Percentiles rank a stretch among this genome's conserved stretches.
Conservation (phyloP, 2,329 filamentous ascomycete species). For the Alternaria alternata region DNA sequence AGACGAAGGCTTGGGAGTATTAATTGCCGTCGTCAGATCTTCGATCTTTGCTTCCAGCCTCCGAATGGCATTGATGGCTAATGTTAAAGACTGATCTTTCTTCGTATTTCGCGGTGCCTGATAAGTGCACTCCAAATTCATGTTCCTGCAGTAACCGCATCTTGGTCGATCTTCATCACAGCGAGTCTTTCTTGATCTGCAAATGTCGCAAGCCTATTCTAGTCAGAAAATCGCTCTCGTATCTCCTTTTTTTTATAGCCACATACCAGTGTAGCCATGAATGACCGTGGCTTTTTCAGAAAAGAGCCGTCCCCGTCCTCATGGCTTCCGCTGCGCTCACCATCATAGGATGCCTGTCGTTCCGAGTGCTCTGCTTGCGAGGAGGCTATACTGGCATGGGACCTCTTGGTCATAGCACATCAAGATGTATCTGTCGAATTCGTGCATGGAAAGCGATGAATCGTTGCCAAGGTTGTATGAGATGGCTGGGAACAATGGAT, state of each 20-base stretch:
- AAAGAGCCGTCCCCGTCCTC: conserved; percentile 36
- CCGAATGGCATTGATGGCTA: conserved; percentile 64
- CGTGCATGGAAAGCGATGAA: conserved; percentile 10
- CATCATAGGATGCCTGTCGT: conserved; percentile 29
- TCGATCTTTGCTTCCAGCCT: conserved; percentile 63
- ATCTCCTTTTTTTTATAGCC: neutral
- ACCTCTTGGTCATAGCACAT: conserved; percentile 50
- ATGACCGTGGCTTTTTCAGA: conserved; percentile 46
- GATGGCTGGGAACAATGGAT: conserved; percentile 3
- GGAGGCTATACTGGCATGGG: conserved; percentile 32
- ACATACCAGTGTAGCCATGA: conserved; percentile 45
- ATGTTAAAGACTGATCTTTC: conserved; percentile 62
- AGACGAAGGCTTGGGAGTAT: conserved; percentile 25
- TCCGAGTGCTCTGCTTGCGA: conserved; percentile 27
- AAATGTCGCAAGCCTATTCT: conserved; percentile 61
- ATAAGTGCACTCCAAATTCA: conserved; percentile 61
- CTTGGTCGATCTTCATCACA: conserved; percentile 63
- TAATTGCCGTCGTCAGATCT: conserved; percentile 53
- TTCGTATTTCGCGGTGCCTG: conserved; percentile 63
- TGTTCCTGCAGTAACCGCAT: conserved; percentile 61
- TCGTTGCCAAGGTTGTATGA: neutral
- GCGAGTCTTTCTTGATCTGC: conserved; percentile 62
- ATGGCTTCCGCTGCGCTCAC: conserved; percentile 33
- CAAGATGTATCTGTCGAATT: conserved; percentile 8
- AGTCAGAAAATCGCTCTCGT: conserved; percentile 14